Conservation (phyloP, 192 early-diverging fungal species). For the Backusella liffmaniae region DNA sequence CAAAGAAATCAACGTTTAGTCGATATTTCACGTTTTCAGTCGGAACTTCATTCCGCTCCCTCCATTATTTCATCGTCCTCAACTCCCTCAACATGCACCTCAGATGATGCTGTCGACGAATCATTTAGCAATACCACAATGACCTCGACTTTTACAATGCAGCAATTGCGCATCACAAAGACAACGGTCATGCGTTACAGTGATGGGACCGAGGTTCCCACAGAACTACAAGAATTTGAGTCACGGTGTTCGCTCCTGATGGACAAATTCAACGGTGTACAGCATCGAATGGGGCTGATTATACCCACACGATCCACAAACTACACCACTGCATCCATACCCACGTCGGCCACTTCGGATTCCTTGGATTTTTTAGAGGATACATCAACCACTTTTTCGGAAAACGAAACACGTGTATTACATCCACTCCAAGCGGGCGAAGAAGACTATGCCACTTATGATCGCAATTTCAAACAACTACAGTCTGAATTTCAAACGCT, state of each 20-base stretch:
- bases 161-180: constrained; percentile 20
- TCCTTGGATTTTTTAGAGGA: constrained; percentile 5
- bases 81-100: neutral
- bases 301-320: constrained; percentile 22
- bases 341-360: neutral
- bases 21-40: constrained; percentile 11
- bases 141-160: constrained; percentile 18
- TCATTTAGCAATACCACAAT: constrained; percentile 7
- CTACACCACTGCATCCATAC: constrained; percentile 5
- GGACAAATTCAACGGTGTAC: constrained; percentile 5
- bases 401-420: neutral
- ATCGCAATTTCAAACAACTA: constrained; percentile 14
- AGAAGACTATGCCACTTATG: constrained; percentile 26
- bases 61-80: neutral
- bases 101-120: neutral
- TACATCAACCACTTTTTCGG: neutral
- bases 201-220: constrained; percentile 12
- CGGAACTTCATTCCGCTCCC: neutral
- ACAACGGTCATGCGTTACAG: neutral
- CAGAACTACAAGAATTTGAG: constrained; percentile 12
- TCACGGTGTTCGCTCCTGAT: neutral
- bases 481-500: constrained; percentile 11
- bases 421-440: constrained; percentile 29
- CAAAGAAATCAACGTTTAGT: neutral
- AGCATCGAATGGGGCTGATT: constrained; percentile 7